Evolutionary conservation across 2,329 filamentous ascomycete species (phyloP).

Genomic region (Aspergillus ibericus): DNA sequence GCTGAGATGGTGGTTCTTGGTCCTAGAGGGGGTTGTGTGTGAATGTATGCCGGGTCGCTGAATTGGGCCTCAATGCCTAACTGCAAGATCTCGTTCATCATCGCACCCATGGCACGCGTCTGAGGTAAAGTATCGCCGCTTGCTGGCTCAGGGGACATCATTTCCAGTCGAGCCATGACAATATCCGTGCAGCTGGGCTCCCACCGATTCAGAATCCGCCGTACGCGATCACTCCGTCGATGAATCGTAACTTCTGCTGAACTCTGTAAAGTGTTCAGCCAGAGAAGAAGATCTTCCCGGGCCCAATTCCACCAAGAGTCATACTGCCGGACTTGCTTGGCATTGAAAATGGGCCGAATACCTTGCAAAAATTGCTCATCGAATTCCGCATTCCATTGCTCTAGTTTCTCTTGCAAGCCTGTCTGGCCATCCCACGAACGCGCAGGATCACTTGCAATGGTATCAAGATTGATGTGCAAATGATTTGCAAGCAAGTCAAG

Average conservation of each 20-base stretch:
- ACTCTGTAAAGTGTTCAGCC: conserved; percentile 2
- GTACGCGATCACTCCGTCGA: conserved; percentile 5
- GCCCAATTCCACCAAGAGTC: conserved; percentile 42
- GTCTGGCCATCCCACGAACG: not conserved
- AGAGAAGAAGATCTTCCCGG: conserved; percentile 24
- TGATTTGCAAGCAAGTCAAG: conserved; percentile 10
- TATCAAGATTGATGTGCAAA: not conserved
- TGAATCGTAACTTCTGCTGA: not conserved
- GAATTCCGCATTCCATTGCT: conserved; percentile 30
- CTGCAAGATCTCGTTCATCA: conserved; percentile 5
- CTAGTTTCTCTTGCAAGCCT: conserved; percentile 20
- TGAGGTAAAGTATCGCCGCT: too few species aligned
- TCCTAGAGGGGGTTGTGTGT: conserved; percentile 9
- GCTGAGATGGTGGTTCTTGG: conserved; percentile 11
- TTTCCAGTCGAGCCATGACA: conserved; percentile 1
- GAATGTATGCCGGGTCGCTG: conserved; percentile 13
- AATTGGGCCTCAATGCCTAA: conserved; percentile 5
- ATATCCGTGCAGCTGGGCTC: conserved; percentile 17
- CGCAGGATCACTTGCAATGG: not conserved
- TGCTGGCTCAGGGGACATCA: not conserved
- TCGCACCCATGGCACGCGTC: not conserved
- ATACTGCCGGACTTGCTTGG: conserved; percentile 28
- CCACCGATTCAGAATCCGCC: conserved; percentile 18
- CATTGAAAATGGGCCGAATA: conserved; percentile 32
- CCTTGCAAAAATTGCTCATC: conserved; percentile 32